Evolutionary conservation across 1,284 basidiomycete species (phyloP).

Genomic region (Amylostereum areolatum): DNA sequence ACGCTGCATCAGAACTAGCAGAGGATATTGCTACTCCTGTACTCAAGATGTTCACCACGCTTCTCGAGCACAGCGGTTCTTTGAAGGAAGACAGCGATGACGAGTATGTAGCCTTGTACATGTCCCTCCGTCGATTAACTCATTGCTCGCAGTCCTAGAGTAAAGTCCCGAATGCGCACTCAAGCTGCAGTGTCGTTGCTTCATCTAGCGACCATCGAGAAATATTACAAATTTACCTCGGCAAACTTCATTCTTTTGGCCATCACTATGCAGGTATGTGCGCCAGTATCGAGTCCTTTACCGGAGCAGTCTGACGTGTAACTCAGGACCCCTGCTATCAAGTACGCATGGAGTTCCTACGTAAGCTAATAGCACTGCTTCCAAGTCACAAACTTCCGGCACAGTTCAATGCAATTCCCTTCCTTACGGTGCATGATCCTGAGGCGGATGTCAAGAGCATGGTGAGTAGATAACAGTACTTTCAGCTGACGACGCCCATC

Average conservation of each 20-base stretch:
- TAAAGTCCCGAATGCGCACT: slow-evolving; percentile 69
- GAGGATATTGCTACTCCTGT: slow-evolving; percentile 67
- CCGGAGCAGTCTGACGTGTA: slow-evolving; percentile 1
- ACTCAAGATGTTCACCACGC: slow-evolving; percentile 64
- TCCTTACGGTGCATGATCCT: slow-evolving; percentile 89
- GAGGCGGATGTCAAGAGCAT: slow-evolving; percentile 70
- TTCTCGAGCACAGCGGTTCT: slow-evolving; percentile 64
- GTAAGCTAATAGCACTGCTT: slow-evolving; percentile 66
- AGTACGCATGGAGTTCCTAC: slow-evolving; percentile 76
- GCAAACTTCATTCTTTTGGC: slow-evolving; percentile 68
- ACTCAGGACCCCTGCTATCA: slow-evolving; percentile 81
- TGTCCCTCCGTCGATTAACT: background rate
- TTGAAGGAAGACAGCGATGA: slow-evolving; percentile 55
- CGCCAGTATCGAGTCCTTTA: background rate
- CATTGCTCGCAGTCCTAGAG: slow-evolving; percentile 38
- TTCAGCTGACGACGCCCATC: background rate
- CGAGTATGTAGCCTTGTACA: slow-evolving; percentile 42
- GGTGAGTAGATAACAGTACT: slow-evolving; percentile 28
- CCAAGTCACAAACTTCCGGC: slow-evolving; percentile 57
- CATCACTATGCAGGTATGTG: slow-evolving; percentile 67
- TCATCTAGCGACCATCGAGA: slow-evolving; percentile 66
- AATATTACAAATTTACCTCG: slow-evolving; percentile 56
- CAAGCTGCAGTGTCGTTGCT: slow-evolving; percentile 79
- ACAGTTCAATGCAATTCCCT: slow-evolving; percentile 80
- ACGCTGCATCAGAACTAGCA: slow-evolving; percentile 54